phyloP scores from a whole-genome alignment of 2,329 filamentous ascomycete species.

The Tolypocladium album region DNA sequence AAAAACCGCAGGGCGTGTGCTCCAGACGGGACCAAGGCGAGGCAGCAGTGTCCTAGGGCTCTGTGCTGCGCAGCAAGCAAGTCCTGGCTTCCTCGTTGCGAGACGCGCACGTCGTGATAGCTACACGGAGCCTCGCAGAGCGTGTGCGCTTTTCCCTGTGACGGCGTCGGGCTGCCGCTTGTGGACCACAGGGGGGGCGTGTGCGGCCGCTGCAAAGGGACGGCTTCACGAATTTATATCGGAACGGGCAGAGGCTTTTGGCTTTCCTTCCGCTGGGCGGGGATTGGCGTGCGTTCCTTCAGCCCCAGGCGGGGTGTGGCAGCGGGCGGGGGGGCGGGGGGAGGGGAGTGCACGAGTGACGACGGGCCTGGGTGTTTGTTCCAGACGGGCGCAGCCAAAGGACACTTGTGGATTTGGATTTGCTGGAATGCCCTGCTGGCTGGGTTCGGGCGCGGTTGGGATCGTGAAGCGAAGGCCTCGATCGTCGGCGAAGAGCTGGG shows the following conservation, averaged over 20 bases:
- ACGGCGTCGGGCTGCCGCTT: neutral
- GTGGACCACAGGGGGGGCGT: neutral
- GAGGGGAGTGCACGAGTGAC: neutral
- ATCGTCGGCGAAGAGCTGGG: neutral
- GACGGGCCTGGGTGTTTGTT: neutral
- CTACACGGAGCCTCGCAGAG: neutral
- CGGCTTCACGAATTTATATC: conserved; percentile 21
- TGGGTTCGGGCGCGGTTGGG: neutral
- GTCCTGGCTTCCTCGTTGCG: neutral
- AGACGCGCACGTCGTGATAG: neutral
- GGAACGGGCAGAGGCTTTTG: conserved; percentile 17
- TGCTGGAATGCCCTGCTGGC: neutral
- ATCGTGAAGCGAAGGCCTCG: neutral
- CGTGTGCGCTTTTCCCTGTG: neutral
- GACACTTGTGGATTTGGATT: neutral
- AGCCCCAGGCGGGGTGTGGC: neutral
- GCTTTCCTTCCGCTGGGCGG: conserved; percentile 9
- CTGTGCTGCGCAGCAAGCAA: neutral
- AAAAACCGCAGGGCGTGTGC: neutral
- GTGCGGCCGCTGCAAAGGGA: conserved; percentile 7
- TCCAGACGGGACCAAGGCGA: neutral
- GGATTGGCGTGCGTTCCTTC: conserved; percentile 7
- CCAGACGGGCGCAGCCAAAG: neutral
- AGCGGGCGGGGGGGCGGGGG: neutral
- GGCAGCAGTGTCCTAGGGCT: neutral